These are phyloP conservation scores for Dactylellina parvicollis DNA, from an alignment of 2,329 filamentous ascomycete genomes.

Conservation along the genomic window DNA sequence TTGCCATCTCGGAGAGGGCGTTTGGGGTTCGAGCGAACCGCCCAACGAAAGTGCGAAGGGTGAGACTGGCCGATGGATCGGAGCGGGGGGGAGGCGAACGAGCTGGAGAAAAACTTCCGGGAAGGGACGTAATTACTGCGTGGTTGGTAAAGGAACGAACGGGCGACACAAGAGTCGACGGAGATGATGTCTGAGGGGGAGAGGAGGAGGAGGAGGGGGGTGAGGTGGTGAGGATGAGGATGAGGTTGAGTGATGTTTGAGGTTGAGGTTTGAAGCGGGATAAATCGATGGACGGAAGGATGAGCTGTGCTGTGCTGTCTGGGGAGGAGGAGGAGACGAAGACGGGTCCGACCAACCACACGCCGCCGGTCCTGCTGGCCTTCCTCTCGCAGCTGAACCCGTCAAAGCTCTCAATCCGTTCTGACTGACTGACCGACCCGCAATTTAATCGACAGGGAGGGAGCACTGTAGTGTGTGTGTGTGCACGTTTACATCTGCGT, in stretches of 20 bases:
- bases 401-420: too few species aligned
- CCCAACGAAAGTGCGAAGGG: constrained; percentile 30
- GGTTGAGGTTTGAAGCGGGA: constrained; percentile 46
- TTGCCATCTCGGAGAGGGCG: constrained; percentile 38
- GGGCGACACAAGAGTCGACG: constrained; percentile 26
- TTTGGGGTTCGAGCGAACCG: constrained; percentile 27
- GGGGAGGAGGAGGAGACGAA: constrained; percentile 15
- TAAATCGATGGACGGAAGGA: constrained; percentile 45
- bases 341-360: neutral
- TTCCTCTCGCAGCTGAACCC: constrained; percentile 25
- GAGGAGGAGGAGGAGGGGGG: constrained; percentile 8
- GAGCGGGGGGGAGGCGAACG: neutral
- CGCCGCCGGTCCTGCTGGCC: neutral
- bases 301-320: constrained; percentile 41
- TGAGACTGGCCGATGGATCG: constrained; percentile 24
- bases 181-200: constrained; percentile 26
- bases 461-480: too few species aligned
- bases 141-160: constrained; percentile 19
- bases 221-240: neutral
- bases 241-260: constrained; percentile 6
- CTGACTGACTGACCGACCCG: too few species aligned
- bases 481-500: too few species aligned
- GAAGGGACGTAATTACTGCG: constrained; percentile 2
- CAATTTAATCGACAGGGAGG: too few species aligned
- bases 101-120: constrained; percentile 35